Conservation (phyloP, 805 yeast species). For the Isabelozyma heimii region DNA sequence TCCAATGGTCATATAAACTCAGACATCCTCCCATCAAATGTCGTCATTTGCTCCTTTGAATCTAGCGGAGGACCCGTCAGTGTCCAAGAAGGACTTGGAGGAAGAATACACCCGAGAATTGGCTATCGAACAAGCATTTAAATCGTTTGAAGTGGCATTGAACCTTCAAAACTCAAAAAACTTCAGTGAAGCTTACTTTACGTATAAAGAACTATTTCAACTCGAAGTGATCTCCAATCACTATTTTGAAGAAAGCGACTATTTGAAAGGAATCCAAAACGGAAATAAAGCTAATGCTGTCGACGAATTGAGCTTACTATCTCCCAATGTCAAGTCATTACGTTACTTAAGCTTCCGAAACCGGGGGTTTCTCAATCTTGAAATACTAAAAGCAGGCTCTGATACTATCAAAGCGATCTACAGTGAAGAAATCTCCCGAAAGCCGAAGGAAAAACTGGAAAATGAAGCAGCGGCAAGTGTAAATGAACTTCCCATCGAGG, state of each 20-base stretch:
- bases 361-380: slow-evolving; percentile 68
- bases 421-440: slow-evolving; percentile 19
- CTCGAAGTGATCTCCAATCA: slow-evolving; percentile 60
- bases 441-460: slow-evolving; percentile 13
- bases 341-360: slow-evolving; percentile 80
- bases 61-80: slow-evolving; percentile 65
- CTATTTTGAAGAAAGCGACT: slow-evolving; percentile 37
- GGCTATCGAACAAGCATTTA: slow-evolving; percentile 84
- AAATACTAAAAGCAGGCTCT: slow-evolving; percentile 23
- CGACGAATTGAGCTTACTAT: slow-evolving; percentile 42
- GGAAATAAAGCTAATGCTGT: slow-evolving; percentile 30
- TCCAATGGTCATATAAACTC: too few relatives aligned
- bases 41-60: slow-evolving; percentile 81
- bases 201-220: slow-evolving; percentile 62
- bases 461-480: slow-evolving; percentile 11
- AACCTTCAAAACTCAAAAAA: slow-evolving; percentile 51
- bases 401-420: slow-evolving; percentile 6
- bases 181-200: slow-evolving; percentile 46
- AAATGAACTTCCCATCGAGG: slow-evolving; percentile 7
- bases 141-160: slow-evolving; percentile 70
- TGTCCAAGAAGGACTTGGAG: slow-evolving; percentile 53
- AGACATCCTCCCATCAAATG: slow-evolving; percentile 13
- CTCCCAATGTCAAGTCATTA: slow-evolving; percentile 71
- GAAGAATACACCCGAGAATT: slow-evolving; percentile 91
- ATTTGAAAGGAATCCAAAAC: slow-evolving; percentile 37